Conservation (phyloP, 108 stramenopile genomes). For the Fragilariopsis cylindrus region DNA sequence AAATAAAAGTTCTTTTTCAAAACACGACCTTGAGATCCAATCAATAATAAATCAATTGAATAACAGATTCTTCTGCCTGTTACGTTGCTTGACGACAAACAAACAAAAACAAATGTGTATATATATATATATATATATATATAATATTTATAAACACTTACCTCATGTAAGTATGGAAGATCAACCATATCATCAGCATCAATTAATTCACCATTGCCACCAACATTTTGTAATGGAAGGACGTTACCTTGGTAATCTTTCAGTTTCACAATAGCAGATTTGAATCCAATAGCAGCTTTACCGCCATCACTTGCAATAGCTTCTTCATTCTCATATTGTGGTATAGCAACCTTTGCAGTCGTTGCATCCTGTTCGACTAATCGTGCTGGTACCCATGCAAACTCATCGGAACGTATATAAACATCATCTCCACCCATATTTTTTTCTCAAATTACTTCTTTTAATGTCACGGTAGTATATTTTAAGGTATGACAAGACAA, state of each 20-base stretch:
- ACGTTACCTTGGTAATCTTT: conserved; percentile 65
- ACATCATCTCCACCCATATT: conserved; percentile 15
- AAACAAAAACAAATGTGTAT: conserved; percentile 43
- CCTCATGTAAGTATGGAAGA: conserved; percentile 84
- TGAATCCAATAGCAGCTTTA: conserved; percentile 40
- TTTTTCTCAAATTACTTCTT: too few relatives aligned
- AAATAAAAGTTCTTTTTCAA: conserved; percentile 50
- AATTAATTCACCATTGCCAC: conserved; percentile 29
- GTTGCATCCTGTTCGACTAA: conserved; percentile 41
- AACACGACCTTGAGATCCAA: conserved; percentile 29
- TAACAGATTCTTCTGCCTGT: neutral
- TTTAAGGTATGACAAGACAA: too few relatives aligned
- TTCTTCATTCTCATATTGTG: conserved; percentile 40
- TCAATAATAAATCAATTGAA: neutral
- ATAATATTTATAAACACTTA: conserved; percentile 19
- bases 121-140: neutral
- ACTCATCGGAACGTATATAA: conserved; percentile 45
- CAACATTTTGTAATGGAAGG: conserved; percentile 68
- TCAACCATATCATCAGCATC: conserved; percentile 77
- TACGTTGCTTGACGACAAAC: conserved; percentile 1
- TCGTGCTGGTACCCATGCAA: conserved; percentile 51
- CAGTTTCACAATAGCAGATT: conserved; percentile 51
- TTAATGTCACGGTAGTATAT: too few relatives aligned
- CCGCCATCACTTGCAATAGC: conserved; percentile 47
- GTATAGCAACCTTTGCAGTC: conserved; percentile 43